Evolutionary conservation across 2,329 filamentous ascomycete genomes (phyloP), one percentile per base, ranked within the genome.

Genomic region (Chaetomiaceae sp.): DNA sequence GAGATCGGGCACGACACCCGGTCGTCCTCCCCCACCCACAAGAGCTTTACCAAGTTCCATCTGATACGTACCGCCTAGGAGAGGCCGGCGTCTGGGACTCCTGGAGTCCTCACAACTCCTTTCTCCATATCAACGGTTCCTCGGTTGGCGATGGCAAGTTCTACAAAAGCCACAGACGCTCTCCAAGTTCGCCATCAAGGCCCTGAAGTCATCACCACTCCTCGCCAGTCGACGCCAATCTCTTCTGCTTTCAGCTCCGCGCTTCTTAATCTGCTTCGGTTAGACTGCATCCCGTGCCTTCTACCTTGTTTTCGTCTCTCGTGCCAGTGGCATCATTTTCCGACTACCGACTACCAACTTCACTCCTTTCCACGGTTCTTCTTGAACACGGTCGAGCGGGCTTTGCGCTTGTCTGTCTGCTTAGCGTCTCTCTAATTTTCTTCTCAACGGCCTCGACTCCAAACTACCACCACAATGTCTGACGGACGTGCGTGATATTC

Each of bases 401-500:
- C 7, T 33, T 33, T n/a, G 4, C 19, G 25, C 33, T 42, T 37
- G 16, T n/a, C 33, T 25, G 8, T 20, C n/a, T 16, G 13, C 38
- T 13, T 13, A n/a, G 39, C 33, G 30, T 34, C n/a, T 23, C 31
- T 35, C 23, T 38, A 33, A 38, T 20, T 39, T 13, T 17, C 25
- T 17, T 17, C 17, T 8, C 12, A 44, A 41, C 23, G 13, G 6
- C 4, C 6, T 34, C 19, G 37, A 50, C 19, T 20, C 43, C 8
- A 4, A 17, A n/a, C n/a, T n/a, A n/a, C n/a, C 16, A 38, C 35
- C 52, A 56, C 35, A 16, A 62, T 62, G 60, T 41, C 58, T 34
- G 60, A 62, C 51, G 60, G 60, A 57, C 56, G 60, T 62, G 57
- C n/a, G 60, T 62, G 37, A 48, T 21, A n/a, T n/a, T n/a, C n/a